Evolutionary conservation across 257 asterid species (phyloP).

Genomic region (Vinca minor): DNA sequence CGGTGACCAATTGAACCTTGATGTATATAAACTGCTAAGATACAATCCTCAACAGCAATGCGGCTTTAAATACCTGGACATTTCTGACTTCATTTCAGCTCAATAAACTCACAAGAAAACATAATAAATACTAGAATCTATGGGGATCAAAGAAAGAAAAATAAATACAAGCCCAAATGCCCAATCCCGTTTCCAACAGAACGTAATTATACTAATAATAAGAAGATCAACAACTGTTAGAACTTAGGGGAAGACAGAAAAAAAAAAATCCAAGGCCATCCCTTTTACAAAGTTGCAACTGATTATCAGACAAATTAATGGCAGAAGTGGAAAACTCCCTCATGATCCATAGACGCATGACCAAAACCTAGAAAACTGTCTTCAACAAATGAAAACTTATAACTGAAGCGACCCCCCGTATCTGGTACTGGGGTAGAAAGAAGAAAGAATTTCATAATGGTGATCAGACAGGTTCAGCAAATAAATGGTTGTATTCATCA

Average conservation of each 20-base stretch:
- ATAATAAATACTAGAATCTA: not conserved
- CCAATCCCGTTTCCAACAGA: not conserved
- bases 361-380: not conserved
- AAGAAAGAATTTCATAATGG: not conserved
- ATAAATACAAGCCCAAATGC: not conserved
- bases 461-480: not conserved
- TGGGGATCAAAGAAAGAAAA: not conserved
- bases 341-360: not conserved
- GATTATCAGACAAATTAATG: not conserved
- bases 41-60: not conserved
- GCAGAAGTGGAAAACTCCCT: not conserved
- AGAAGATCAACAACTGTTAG: not conserved
- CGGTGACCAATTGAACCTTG: not conserved
- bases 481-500: not conserved
- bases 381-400: not conserved
- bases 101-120: not conserved
- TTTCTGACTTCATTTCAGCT: not conserved
- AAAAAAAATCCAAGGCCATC: not conserved
- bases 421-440: not conserved
- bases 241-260: too few relatives aligned
- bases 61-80: not conserved
- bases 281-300: not conserved
- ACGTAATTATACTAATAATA: not conserved
- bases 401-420: not conserved
- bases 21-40: not conserved